Conservation (phyloP, 2,329 filamentous ascomycete species). For the Gaeumannomyces sp. region DNA sequence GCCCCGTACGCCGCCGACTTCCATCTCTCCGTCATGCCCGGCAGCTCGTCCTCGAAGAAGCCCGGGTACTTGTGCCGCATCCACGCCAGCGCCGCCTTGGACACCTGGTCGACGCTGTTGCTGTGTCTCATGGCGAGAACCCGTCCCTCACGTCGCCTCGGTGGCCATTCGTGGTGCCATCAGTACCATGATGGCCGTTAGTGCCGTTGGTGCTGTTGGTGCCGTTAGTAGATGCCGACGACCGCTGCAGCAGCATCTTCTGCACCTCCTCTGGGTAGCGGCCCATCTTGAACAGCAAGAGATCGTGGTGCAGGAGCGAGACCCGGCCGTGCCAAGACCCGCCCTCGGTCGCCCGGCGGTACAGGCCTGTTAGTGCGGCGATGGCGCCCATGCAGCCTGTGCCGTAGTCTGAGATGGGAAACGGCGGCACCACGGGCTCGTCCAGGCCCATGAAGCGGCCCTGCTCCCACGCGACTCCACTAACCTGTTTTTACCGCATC, state of each 20-base stretch:
- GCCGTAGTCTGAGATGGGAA: slow-evolving; percentile 60
- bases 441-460: slow-evolving; percentile 54
- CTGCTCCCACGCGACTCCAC: slow-evolving; percentile 54
- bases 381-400: slow-evolving; percentile 68
- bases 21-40: slow-evolving; percentile 43
- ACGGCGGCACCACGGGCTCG: slow-evolving; percentile 61
- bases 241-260: slow-evolving; percentile 34
- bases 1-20: slow-evolving; percentile 35
- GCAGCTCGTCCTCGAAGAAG: slow-evolving; percentile 37
- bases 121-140: slow-evolving; percentile 32
- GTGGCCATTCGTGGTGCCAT: not conserved
- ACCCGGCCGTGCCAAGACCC: slow-evolving; percentile 62
- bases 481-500: slow-evolving; percentile 21
- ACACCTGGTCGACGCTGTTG: slow-evolving; percentile 61
- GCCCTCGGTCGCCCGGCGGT: slow-evolving; percentile 53
- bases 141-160: not conserved
- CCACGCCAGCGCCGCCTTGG: slow-evolving; percentile 48
- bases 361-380: slow-evolving; percentile 58
- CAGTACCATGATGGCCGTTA: too few species aligned
- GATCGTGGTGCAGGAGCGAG: slow-evolving; percentile 62
- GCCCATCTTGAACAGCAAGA: slow-evolving; percentile 56
- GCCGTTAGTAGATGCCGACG: not conserved
- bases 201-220: too few species aligned
- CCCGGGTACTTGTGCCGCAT: slow-evolving; percentile 44
- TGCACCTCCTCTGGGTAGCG: slow-evolving; percentile 49